Percentiles rank a stretch among this genome's conserved stretches.
Conservation (phyloP, 306 rosid genomes). For the Acacia crassicarpa region DNA sequence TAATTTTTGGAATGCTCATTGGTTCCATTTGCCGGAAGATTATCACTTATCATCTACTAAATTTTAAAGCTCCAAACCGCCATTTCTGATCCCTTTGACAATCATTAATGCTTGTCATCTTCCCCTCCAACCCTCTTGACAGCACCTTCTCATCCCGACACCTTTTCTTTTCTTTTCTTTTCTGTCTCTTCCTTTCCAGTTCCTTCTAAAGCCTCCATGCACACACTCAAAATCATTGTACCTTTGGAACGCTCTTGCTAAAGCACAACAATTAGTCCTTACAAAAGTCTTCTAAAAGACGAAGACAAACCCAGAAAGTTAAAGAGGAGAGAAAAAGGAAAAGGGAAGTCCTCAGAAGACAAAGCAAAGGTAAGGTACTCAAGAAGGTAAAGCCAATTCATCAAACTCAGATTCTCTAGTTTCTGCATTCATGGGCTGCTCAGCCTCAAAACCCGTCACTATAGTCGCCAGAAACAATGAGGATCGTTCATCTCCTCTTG, state of each 20-base stretch:
- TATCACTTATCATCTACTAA: background rate
- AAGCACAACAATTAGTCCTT: background rate
- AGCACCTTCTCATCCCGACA: slow-evolving; percentile 29
- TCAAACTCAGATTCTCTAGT: background rate
- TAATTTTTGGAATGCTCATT: background rate
- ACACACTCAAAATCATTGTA: background rate
- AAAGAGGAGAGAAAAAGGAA: background rate
- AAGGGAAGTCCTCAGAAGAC: background rate
- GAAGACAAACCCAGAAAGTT: slow-evolving; percentile 2
- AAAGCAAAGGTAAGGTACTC: background rate
- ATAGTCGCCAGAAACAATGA: slow-evolving; percentile 28
- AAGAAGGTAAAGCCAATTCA: background rate
- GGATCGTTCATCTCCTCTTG: slow-evolving; percentile 1
- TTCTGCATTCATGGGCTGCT: slow-evolving; percentile 54
- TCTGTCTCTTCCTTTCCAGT: background rate
- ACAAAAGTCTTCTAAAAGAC: background rate
- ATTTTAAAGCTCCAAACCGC: background rate
- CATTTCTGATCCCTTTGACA: background rate
- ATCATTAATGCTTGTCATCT: background rate
- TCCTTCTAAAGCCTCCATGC: background rate
- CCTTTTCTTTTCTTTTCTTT: background rate
- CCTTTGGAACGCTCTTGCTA: background rate
- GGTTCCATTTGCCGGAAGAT: background rate
- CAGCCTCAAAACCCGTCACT: slow-evolving; percentile 47
- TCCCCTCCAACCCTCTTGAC: slow-evolving; percentile 9